Conservation (phyloP, 1,284 basidiomycete genomes). For the Trichosporon ovoides region DNA sequence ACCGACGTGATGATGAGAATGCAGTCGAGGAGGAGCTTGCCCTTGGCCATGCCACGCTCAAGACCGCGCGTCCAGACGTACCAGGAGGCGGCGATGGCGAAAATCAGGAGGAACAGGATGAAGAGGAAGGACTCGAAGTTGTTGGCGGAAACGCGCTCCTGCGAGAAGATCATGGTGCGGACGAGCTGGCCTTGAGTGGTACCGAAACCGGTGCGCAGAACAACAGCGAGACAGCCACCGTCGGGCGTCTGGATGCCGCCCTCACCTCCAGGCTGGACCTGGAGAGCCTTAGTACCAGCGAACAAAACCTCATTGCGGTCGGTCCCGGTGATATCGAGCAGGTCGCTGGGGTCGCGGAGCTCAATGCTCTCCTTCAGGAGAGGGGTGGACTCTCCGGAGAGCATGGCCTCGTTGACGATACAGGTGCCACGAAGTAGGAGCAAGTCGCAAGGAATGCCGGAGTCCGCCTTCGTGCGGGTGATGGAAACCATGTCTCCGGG, state of each 20-base stretch:
- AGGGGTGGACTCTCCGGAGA: constrained; percentile 92
- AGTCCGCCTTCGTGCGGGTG: constrained; percentile 70
- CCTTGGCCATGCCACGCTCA: constrained; percentile 83
- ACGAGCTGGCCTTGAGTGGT: constrained; percentile 93
- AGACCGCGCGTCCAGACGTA: constrained; percentile 96
- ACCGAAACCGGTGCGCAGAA: constrained; percentile 91
- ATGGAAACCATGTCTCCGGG: constrained; percentile 87
- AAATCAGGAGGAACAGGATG: constrained; percentile 91
- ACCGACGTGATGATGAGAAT: constrained; percentile 92
- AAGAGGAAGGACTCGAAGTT: constrained; percentile 90
- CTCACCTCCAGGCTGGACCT: constrained; percentile 55
- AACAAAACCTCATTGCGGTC: constrained; percentile 88
- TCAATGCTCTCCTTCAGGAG: constrained; percentile 88
- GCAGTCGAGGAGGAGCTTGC: constrained; percentile 86
- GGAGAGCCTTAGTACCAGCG: constrained; percentile 91
- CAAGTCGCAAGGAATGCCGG: constrained; percentile 83
- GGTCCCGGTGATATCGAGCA: constrained; percentile 71
- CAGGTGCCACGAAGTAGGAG: constrained; percentile 79
- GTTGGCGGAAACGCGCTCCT: constrained; percentile 88
- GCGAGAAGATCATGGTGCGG: constrained; percentile 95
- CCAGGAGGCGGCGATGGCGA: constrained; percentile 89
- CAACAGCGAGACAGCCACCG: constrained; percentile 80
- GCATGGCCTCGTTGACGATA: constrained; percentile 96
- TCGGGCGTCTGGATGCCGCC: constrained; percentile 60
- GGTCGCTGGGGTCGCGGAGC: constrained; percentile 67